Conservation (phyloP, 2,329 filamentous ascomycete genomes). For the Pestalotiopsis sp. region DNA sequence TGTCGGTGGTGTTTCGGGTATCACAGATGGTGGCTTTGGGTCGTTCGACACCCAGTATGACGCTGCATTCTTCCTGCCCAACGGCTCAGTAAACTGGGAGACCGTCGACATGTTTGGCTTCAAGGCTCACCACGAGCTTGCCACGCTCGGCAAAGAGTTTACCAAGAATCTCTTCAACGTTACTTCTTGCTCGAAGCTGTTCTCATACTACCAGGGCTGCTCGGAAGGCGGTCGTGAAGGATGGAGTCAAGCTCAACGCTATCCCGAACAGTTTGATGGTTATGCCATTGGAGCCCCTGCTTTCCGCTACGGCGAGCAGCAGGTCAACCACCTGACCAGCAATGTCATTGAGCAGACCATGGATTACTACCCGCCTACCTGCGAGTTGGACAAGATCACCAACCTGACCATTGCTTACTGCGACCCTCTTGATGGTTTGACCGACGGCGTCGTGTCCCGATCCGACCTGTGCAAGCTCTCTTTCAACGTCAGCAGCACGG, state of each 20-base stretch:
- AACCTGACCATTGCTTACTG: slow-evolving; percentile 57
- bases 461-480: slow-evolving; percentile 37
- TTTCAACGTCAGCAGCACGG: slow-evolving; percentile 42
- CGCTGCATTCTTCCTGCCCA: slow-evolving; percentile 35
- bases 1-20: slow-evolving; percentile 48
- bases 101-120: slow-evolving; percentile 39
- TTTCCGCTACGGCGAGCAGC: slow-evolving; percentile 46
- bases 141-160: slow-evolving; percentile 43
- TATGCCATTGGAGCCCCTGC: slow-evolving; percentile 47
- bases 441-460: slow-evolving; percentile 51
- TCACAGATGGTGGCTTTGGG: slow-evolving; percentile 53
- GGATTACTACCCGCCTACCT: slow-evolving; percentile 43
- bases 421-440: slow-evolving; percentile 55
- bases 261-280: slow-evolving; percentile 48
- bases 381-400: slow-evolving; percentile 47
- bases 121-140: slow-evolving; percentile 36
- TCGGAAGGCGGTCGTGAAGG: slow-evolving; percentile 54
- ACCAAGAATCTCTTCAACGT: slow-evolving; percentile 42
- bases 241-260: slow-evolving; percentile 52
- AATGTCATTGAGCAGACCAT: slow-evolving; percentile 39
- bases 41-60: slow-evolving; percentile 42
- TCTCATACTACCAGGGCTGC: slow-evolving; percentile 56
- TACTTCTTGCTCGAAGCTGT: slow-evolving; percentile 28
- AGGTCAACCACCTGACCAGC: slow-evolving; percentile 43
- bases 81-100: slow-evolving; percentile 40